Evolutionary conservation across 257 asterid genomes (phyloP), one percentile per base, ranked within the genome.

Genomic region (Nicotiana otophora): DNA sequence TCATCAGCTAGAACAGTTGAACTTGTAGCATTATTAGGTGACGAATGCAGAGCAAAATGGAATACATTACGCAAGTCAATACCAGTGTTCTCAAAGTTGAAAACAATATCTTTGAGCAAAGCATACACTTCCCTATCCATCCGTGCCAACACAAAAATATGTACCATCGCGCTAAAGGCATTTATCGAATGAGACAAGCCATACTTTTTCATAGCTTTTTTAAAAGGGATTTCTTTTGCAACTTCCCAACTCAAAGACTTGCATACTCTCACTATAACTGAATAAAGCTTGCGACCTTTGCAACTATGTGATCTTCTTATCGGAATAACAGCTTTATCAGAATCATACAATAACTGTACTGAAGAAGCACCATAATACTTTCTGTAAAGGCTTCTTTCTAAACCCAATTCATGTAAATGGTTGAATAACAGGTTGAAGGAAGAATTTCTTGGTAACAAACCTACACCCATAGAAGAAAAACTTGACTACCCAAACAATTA

Each of bases 161-260:
- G 86, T 54, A 90, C 80, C 54, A 88, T 51, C 86, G 90, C 67
- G 76, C 81, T 89, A 80, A 88, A 91, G 14, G 83, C 90, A 70
- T 34, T 16, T 46, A 86, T 77, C 20, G 90, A 86, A 48, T 75
- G 78, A 63, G 83, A 77, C 69, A 89, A 86, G 66, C 94, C 97
- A 84, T 89, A 88, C 82, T 84, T 85, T 39, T 87, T 26, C 67
- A 88, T 87, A 61, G 94, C 80, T 77, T 57, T 80, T 15, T 85
- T 34, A 66, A 92, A 90, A 19, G 88, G 58, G 61, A 86, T 63
- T 34, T 82, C 70, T 84, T 85, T 88, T 20, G 88, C 90, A 82
- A 82, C 85, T 17, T 65, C 54, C 94, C 90, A 91, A 75, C 89
- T 87, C 79, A 92, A 85, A 58, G 95, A 88, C 83, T 93, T 93